A percentile compares a stretch with the other conserved stretches of the same genome.
phyloP scores from a whole-genome alignment of 768 basidiomycete genomes.

The Tricholoma furcatifolium region DNA sequence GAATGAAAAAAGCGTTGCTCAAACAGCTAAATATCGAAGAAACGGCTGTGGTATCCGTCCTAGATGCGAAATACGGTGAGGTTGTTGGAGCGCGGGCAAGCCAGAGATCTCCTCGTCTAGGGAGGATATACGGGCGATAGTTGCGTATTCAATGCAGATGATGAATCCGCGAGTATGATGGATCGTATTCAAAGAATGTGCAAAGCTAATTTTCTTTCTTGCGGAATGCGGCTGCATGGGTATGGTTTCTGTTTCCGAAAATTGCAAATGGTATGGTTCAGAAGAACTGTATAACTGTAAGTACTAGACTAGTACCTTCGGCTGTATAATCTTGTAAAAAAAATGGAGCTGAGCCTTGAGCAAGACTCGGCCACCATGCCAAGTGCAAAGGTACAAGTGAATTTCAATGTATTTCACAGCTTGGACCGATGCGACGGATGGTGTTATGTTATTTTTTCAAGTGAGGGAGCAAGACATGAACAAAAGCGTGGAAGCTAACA shows the following conservation, averaged over 20 bases:
- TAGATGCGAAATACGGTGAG: conserved; percentile 68
- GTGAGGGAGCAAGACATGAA: too few relatives aligned
- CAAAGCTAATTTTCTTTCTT: neutral
- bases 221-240: conserved; percentile 78
- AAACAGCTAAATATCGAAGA: conserved; percentile 58
- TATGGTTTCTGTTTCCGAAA: conserved; percentile 83
- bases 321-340: too few relatives aligned
- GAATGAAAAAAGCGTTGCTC: conserved; percentile 77
- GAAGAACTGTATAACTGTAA: too few relatives aligned
- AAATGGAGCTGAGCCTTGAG: too few relatives aligned
- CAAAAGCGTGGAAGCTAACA: too few relatives aligned
- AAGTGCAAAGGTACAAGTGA: too few relatives aligned
- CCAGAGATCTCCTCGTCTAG: conserved; percentile 37
- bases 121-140: conserved; percentile 53
- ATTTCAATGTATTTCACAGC: too few relatives aligned
- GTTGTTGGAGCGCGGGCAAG: conserved; percentile 77
- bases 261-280: conserved; percentile 86
- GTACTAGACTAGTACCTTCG: too few relatives aligned
- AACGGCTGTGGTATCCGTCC: conserved; percentile 73
- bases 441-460: too few relatives aligned
- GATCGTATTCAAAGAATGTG: conserved; percentile 15
- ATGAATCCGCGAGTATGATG: conserved; percentile 88
- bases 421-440: too few relatives aligned
- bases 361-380: too few relatives aligned
- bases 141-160: conserved; percentile 43